phyloP scores from a whole-genome alignment of 495 filamentous ascomycete species.

The Pyronema domesticum region DNA sequence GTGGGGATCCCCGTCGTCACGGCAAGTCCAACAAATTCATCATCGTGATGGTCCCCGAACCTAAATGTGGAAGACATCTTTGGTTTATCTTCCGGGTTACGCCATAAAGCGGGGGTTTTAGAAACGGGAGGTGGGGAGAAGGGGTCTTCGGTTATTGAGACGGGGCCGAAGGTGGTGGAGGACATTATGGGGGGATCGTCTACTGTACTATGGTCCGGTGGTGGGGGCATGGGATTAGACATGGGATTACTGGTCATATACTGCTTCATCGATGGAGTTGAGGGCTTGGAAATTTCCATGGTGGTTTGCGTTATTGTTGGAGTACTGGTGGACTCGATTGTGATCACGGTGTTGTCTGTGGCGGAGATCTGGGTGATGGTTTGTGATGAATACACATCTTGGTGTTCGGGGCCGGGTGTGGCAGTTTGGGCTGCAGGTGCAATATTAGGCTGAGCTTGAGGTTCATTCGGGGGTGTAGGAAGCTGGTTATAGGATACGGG shows the following conservation, averaged over 20 bases:
- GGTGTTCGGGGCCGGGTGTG: neutral
- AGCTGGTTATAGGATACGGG: neutral
- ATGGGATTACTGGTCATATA: neutral
- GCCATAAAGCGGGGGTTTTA: neutral
- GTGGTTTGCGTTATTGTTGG: neutral
- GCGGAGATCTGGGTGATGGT: neutral
- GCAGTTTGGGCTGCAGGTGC: neutral
- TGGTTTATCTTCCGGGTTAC: neutral
- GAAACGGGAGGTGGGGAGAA: neutral
- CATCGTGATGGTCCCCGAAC: neutral
- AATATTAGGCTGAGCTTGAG: neutral
- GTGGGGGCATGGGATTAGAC: neutral
- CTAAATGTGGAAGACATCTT: neutral
- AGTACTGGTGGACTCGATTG: neutral
- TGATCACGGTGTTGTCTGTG: neutral
- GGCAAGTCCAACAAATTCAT: neutral
- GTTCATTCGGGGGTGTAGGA: neutral
- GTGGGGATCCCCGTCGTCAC: neutral
- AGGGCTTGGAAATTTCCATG: neutral
- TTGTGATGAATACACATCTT: neutral
- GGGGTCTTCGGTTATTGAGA: slow-evolving; percentile 2
- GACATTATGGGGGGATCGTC: neutral
- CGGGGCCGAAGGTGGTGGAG: neutral
- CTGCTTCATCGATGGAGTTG: neutral
- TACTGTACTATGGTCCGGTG: neutral